These are phyloP conservation scores for Hypoxylon rubiginosum DNA, from an alignment of 2,329 filamentous ascomycete species.

Conservation along the genomic window DNA sequence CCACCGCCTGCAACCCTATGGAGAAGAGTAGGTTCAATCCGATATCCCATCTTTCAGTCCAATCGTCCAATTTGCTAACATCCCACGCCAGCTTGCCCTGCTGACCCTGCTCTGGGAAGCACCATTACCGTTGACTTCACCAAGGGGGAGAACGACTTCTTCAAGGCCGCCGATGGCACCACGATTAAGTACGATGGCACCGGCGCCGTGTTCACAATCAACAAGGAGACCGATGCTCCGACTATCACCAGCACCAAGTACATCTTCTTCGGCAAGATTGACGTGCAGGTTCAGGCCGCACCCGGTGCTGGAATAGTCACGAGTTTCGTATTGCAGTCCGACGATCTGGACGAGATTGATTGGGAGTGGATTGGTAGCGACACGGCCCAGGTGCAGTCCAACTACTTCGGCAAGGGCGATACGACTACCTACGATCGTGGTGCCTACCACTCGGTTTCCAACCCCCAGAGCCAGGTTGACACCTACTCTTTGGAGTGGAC, in stretches of 20 bases:
- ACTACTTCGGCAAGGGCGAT: slow-evolving; percentile 84
- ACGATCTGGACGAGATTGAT: slow-evolving; percentile 93
- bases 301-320: slow-evolving; percentile 89
- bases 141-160: slow-evolving; percentile 73
- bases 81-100: slow-evolving; percentile 69
- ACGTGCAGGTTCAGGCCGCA: slow-evolving; percentile 82
- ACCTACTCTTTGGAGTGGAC: slow-evolving; percentile 80
- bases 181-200: slow-evolving; percentile 61
- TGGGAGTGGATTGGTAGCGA: slow-evolving; percentile 94
- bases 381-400: slow-evolving; percentile 81
- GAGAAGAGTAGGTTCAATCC: slow-evolving; percentile 61
- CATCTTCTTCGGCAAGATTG: slow-evolving; percentile 95
- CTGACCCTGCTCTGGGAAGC: slow-evolving; percentile 81
- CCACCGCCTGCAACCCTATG: slow-evolving; percentile 67
- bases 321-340: slow-evolving; percentile 89
- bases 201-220: slow-evolving; percentile 76
- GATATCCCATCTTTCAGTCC: neutral
- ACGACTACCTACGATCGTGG: slow-evolving; percentile 78
- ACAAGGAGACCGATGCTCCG: slow-evolving; percentile 73
- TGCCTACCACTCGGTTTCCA: slow-evolving; percentile 69
- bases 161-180: slow-evolving; percentile 63
- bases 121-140: slow-evolving; percentile 78
- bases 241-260: slow-evolving; percentile 86
- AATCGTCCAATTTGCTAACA: slow-evolving; percentile 42
- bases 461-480: slow-evolving; percentile 69